Percentiles rank a stretch among this genome's conserved stretches.
These are phyloP conservation scores for Salix exigua DNA, from an alignment of 345 rosid genomes.

Conservation along the genomic window DNA sequence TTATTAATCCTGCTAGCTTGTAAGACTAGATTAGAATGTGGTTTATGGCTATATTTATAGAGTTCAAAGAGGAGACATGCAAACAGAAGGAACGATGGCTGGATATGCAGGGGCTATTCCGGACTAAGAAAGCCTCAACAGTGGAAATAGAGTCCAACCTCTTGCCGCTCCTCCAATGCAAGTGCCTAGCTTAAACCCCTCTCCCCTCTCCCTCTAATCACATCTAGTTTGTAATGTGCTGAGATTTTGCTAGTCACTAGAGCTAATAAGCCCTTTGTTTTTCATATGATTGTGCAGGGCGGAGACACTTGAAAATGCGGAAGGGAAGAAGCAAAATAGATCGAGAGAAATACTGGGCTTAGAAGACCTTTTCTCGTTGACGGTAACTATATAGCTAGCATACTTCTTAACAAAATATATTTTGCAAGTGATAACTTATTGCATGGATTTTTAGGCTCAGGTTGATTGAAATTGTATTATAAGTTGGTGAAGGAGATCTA, in stretches of 20 bases:
- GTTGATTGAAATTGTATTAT: too few species aligned
- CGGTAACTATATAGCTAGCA: neutral
- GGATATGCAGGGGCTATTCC: neutral
- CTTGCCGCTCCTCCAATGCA: neutral
- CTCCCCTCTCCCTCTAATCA: too few species aligned
- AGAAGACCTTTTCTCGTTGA: slow-evolving; percentile 16
- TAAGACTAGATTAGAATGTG: too few species aligned
- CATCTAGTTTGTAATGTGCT: too few species aligned
- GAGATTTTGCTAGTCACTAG: too few species aligned
- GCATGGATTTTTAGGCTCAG: too few species aligned
- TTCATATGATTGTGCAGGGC: slow-evolving; percentile 1
- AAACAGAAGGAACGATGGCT: neutral
- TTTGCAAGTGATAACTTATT: neutral
- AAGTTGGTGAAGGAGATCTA: too few species aligned
- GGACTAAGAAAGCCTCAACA: neutral
- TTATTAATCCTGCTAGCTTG: too few species aligned
- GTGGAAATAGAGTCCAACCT: neutral
- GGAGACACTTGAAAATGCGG: neutral
- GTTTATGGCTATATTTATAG: too few species aligned
- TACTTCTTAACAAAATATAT: neutral
- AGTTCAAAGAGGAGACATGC: neutral
- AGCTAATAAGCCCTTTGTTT: too few species aligned
- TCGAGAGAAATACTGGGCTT: slow-evolving; percentile 8
- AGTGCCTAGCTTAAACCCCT: neutral
- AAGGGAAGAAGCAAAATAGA: neutral